phyloP scores from a whole-genome alignment of 2,329 filamentous ascomycete genomes.

The Tolypocladium ovalisporum region DNA sequence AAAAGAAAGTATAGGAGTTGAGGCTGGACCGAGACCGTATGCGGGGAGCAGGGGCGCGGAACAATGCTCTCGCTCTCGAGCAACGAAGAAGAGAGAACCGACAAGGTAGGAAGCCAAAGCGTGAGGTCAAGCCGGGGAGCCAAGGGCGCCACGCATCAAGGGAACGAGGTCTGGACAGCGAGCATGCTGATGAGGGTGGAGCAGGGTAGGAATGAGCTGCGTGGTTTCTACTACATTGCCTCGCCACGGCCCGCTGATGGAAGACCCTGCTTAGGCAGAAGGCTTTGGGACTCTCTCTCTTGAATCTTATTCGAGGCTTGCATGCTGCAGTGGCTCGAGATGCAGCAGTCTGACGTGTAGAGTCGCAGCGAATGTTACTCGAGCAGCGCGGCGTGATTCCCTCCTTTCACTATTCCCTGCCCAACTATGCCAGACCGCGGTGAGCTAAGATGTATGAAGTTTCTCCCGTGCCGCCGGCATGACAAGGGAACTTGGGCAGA shows the following conservation, averaged over 20 bases:
- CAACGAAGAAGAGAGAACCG: background rate
- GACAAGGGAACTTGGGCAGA: background rate
- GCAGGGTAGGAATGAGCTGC: background rate
- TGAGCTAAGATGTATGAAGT: background rate
- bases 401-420: background rate
- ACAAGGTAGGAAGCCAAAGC: background rate
- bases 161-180: background rate
- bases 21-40: slow-evolving; percentile 1
- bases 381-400: background rate
- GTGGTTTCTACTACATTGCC: background rate
- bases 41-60: background rate
- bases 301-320: background rate
- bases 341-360: background rate
- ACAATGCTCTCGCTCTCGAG: background rate
- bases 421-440: background rate
- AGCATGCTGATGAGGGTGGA: background rate
- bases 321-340: background rate
- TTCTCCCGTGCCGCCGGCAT: background rate
- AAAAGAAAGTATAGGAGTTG: background rate
- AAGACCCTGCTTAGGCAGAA: background rate
- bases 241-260: background rate
- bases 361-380: background rate
- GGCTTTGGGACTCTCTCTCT: background rate
- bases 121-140: background rate
- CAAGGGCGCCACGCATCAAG: background rate